Base-by-base conservation (phyloP, 2,329 filamentous ascomycete genomes). In the Xylaria sp. region DNA sequence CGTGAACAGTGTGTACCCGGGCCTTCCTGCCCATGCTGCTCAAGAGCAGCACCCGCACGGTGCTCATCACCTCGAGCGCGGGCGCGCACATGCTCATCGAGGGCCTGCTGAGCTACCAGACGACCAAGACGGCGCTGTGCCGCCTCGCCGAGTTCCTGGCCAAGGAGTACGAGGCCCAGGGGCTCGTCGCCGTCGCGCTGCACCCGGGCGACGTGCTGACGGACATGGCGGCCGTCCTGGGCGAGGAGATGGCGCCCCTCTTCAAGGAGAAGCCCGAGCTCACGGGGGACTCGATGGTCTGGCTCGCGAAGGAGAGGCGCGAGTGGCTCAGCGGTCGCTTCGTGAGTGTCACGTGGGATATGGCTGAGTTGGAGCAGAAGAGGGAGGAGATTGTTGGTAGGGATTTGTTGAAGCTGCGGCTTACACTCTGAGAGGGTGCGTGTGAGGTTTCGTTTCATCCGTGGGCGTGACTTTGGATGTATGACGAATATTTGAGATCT, bases 141-240 rank as follows among this genome's bases (percentile, higher is more conserved):
- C 79, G 82, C 5, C 74, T 86, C 34, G 80, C 76, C 41, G 81
- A 86, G 70, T 84, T 81, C 63, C 59, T 82, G 6, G 76, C 75
- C 3, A 72, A 70, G 39, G 84, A 86, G 70, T 81, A 86, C 69
- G 76, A 74, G 8, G 77, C 77, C 4, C 72, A 83, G 63, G 81
- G 81, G 0, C 68, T 84, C 1, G 70, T 85, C 9, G 78, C 79
- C 2, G 77, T 80, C 41, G 70, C 76, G 1, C 65, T 84, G 3
- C 82, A 85, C 72, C 84, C 84, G 0, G 84, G 84, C 2, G 80
- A 78, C 23, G 79, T 83, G 1, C 69, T 73, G 63, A 85, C 83
- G 0, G 81, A 82, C 28, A 74, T 84, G 66, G 76, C 79, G 5
- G 51, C 63, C 34, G 71, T 71, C 1, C 73, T 81, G 72, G 78